These are phyloP conservation scores for Teratosphaeria zuluensis DNA, from an alignment of 2,329 filamentous ascomycete genomes.

Conservation along the genomic window DNA sequence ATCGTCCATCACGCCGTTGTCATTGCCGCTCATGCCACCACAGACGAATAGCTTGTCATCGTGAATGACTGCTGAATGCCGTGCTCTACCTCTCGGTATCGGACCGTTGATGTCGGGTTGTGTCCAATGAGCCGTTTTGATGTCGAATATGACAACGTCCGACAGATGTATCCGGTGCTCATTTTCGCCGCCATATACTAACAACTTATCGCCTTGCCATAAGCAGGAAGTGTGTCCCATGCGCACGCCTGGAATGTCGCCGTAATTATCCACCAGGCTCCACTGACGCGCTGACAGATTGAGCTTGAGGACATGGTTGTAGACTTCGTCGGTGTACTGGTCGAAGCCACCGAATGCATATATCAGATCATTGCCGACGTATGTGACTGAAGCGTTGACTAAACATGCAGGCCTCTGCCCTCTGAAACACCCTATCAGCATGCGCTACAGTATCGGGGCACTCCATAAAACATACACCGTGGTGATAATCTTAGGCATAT, in stretches of 20 bases:
- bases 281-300: conserved; percentile 84
- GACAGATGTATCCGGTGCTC: conserved; percentile 93
- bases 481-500: conserved; percentile 69
- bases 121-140: conserved; percentile 90
- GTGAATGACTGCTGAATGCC: conserved; percentile 87
- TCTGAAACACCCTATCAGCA: neutral
- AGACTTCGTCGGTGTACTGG: conserved; percentile 96
- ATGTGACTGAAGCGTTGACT: conserved; percentile 98
- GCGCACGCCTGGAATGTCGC: conserved; percentile 89
- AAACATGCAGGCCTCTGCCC: conserved; percentile 74
- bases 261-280: conserved; percentile 96
- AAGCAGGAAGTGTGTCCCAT: conserved; percentile 98
- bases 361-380: conserved; percentile 93
- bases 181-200: conserved; percentile 96
- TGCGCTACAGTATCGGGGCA: neutral
- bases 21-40: conserved; percentile 88
- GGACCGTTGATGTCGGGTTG: conserved; percentile 79
- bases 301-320: conserved; percentile 89
- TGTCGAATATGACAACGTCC: conserved; percentile 90
- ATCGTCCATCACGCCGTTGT: conserved; percentile 87
- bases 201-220: conserved; percentile 87
- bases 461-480: conserved; percentile 26
- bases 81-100: conserved; percentile 77
- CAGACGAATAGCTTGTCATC: conserved; percentile 95
- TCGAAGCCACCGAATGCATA: conserved; percentile 98